These are phyloP conservation scores for Raddia distichophylla DNA, from an alignment of 176 grass and related monocot genomes.

Conservation along the genomic window DNA sequence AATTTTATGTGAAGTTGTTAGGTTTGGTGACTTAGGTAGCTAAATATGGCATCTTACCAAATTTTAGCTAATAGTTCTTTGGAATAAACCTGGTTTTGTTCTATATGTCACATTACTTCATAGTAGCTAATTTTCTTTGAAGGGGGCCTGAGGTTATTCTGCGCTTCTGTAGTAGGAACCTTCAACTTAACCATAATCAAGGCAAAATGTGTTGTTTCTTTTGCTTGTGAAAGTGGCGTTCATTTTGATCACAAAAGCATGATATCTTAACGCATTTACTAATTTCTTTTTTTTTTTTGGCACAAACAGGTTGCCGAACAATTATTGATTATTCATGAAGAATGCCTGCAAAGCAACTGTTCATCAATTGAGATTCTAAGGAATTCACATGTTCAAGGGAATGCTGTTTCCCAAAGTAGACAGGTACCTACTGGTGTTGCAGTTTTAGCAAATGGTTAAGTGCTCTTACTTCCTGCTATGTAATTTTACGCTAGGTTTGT, in stretches of 20 bases:
- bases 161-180: neutral
- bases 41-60: neutral
- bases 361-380: slow-evolving; percentile 70
- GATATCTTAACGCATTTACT: slow-evolving; percentile 20
- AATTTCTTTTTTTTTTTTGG: slow-evolving; percentile 19
- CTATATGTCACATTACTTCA: neutral
- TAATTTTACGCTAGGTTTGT: neutral
- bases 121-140: neutral
- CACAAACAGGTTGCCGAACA: slow-evolving; percentile 68
- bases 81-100: neutral
- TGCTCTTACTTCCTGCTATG: neutral
- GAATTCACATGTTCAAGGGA: slow-evolving; percentile 43
- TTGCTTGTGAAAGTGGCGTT: slow-evolving; percentile 4
- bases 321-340: slow-evolving; percentile 85
- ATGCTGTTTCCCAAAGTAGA: slow-evolving; percentile 81
- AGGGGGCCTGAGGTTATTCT: neutral
- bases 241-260: neutral
- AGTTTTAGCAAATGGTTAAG: slow-evolving; percentile 2
- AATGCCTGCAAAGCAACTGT: slow-evolving; percentile 65
- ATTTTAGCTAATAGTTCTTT: neutral
- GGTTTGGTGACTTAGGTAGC: neutral
- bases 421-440: slow-evolving; percentile 38
- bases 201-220: neutral
- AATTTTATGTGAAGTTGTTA: neutral
- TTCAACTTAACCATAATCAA: neutral